Evolutionary conservation across 768 basidiomycete species (phyloP), one percentile per base, ranked within the genome.

Genomic region (Lactarius quietus): DNA sequence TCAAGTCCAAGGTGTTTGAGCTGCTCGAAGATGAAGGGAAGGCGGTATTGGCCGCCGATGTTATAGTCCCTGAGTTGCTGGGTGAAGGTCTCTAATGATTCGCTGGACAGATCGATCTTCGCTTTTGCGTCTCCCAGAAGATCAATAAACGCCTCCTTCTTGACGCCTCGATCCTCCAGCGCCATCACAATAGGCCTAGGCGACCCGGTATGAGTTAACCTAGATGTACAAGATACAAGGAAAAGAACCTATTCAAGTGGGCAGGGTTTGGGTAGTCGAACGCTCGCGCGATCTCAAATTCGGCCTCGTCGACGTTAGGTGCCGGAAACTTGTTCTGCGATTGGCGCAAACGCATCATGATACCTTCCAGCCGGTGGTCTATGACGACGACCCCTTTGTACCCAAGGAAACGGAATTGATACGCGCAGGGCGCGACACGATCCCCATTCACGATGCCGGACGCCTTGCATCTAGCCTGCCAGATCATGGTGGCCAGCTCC

Each of bases 301-400:
- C 86, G 12, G 70, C 71, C 39, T 76, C 70, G 36, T 76, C 81
- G 39, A 80, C 75, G 1, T 78, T 73, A 0, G 75, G 81, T 8
- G 80, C 84, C 15, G 81, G 75, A 64, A 93, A 93, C 68, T 94
- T 94, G 33, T 79, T 81, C 90, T 93, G 93, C 0, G 89, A 90
- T 3, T 77, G 74, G 52, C 92, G 79, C 14, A 92, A 73, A 26
- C 87, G 81, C 88, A 94, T 90, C 28, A 80, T 81, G 55, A 87
- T 83, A 0, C 85, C 86, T 56, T 82, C 76, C 3, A 91, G 70
- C 23, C 62, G 62, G 9, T 72, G 75, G 68, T 95, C 92, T 7
- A 94, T 81, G 5, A 78, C 81, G 2, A 95, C 87, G 23, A 95
- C 84, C 0, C 93, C 93, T 74, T 95, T 95, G 76, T 80, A 92